phyloP scores from a whole-genome alignment of 2,329 filamentous ascomycete genomes.

The Neonectria sp. region DNA sequence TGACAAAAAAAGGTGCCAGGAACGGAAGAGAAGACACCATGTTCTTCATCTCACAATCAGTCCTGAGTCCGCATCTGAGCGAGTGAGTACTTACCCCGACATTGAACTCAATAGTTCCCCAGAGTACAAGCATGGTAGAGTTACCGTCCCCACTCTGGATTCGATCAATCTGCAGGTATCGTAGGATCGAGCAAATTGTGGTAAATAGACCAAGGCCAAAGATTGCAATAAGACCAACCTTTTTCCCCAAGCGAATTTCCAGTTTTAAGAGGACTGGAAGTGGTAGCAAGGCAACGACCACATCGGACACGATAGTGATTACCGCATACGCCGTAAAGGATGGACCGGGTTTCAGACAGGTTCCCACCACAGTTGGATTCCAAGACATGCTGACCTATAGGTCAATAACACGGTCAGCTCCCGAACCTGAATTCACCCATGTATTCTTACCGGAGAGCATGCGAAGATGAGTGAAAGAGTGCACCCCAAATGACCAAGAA shows the following conservation, averaged over 20 bases:
- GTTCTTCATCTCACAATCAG: constrained; percentile 51
- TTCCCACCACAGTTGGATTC: constrained; percentile 57
- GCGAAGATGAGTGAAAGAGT: constrained; percentile 65
- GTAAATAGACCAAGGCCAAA: constrained; percentile 70
- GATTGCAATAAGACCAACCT: constrained; percentile 65
- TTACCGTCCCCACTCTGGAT: constrained; percentile 67
- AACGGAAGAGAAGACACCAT: constrained; percentile 64
- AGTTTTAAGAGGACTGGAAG: constrained; percentile 65
- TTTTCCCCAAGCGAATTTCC: constrained; percentile 64
- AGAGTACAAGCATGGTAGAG: constrained; percentile 69
- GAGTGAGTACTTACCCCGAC: constrained; percentile 61
- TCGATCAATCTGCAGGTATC: constrained; percentile 65
- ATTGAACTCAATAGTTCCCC: constrained; percentile 72
- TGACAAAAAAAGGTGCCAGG: constrained; percentile 60
- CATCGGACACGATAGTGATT: constrained; percentile 66
- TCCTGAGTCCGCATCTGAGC: not conserved
- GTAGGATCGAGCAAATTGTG: constrained; percentile 67
- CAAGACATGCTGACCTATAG: constrained; percentile 60
- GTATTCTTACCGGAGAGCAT: constrained; percentile 60
- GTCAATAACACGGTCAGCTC: not conserved
- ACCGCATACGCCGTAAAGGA: constrained; percentile 68
- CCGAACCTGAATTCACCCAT: not conserved
- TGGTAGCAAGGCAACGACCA: constrained; percentile 65
- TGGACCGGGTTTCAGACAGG: constrained; percentile 61
- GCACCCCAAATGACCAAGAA: constrained; percentile 64